These are phyloP conservation scores for Termitomyces sp. DNA, from an alignment of 1,284 basidiomycete genomes.

Conservation along the genomic window DNA sequence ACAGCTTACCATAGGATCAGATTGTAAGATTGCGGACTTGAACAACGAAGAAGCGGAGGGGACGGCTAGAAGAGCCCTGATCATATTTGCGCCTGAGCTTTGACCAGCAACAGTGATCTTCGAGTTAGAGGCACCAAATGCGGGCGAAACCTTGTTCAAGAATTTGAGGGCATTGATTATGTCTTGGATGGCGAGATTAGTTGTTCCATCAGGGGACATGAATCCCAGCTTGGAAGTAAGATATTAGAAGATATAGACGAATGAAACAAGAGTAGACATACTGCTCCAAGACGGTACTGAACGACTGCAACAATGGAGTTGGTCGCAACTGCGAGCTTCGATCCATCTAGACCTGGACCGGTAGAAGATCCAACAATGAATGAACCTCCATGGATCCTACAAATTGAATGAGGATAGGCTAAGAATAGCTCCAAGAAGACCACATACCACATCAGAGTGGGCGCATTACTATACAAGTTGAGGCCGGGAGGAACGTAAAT, in stretches of 20 bases:
- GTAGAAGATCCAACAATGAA: conserved; percentile 71
- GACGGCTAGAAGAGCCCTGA: conserved; percentile 67
- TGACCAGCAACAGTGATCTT: conserved; percentile 85
- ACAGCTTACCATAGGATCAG: conserved; percentile 72
- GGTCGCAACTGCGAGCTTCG: conserved; percentile 65
- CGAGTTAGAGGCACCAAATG: conserved; percentile 63
- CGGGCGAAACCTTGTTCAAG: conserved; percentile 52
- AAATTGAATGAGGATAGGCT: not conserved
- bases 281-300: conserved; percentile 81
- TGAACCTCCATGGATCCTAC: conserved; percentile 85
- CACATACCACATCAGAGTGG: conserved; percentile 64
- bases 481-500: conserved; percentile 59
- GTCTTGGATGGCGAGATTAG: conserved; percentile 72
- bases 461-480: conserved; percentile 31
- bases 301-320: conserved; percentile 79
- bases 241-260: not conserved
- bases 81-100: conserved; percentile 78
- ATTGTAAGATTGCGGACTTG: conserved; percentile 73
- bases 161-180: conserved; percentile 65
- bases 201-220: conserved; percentile 59
- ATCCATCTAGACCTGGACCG: conserved; percentile 74
- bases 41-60: conserved; percentile 67
- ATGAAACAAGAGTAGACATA: conserved; percentile 29
- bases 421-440: not conserved
- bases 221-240: conserved; percentile 56